These are phyloP conservation scores for Tilletia setariae DNA, from an alignment of 1,284 basidiomycete species.

Conservation along the genomic window DNA sequence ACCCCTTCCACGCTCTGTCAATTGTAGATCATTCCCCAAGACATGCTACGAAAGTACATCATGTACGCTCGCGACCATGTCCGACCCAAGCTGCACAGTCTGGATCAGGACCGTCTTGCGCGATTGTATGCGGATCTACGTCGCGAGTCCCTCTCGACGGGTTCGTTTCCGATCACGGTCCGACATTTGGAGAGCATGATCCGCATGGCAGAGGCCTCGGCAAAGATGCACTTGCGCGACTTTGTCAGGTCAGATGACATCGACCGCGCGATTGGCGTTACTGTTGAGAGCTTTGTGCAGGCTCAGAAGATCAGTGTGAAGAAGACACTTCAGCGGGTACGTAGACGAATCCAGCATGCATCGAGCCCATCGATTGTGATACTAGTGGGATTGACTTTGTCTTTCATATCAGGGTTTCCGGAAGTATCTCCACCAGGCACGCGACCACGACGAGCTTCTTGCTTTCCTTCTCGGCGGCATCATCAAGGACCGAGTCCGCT, in stretches of 20 bases:
- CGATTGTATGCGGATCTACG: slow-evolving; percentile 94
- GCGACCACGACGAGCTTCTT: slow-evolving; percentile 89
- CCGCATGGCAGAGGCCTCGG: slow-evolving; percentile 95
- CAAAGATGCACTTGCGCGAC: slow-evolving; percentile 96
- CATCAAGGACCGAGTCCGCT: slow-evolving; percentile 88
- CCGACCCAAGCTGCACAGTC: slow-evolving; percentile 82
- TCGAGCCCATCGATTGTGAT: too few species aligned
- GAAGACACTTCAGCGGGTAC: slow-evolving; percentile 87
- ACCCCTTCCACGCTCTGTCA: neutral
- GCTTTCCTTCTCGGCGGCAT: slow-evolving; percentile 90
- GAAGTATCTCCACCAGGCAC: slow-evolving; percentile 90
- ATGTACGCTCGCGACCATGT: slow-evolving; percentile 96
- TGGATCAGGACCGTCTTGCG: slow-evolving; percentile 93
- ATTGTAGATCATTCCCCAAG: slow-evolving; percentile 90
- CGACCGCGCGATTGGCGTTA: slow-evolving; percentile 92
- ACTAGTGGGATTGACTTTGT: neutral
- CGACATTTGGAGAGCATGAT: slow-evolving; percentile 99
- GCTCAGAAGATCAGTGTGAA: slow-evolving; percentile 99
- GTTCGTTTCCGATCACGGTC: slow-evolving; percentile 96
- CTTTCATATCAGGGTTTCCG: slow-evolving; percentile 63
- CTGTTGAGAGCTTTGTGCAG: slow-evolving; percentile 87
- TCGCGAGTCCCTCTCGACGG: slow-evolving; percentile 90
- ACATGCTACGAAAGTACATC: slow-evolving; percentile 95
- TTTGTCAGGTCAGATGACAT: slow-evolving; percentile 95
- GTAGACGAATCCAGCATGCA: slow-evolving; percentile 50